Conservation (phyloP, 257 asterid genomes). For the Nemophila menziesii region DNA sequence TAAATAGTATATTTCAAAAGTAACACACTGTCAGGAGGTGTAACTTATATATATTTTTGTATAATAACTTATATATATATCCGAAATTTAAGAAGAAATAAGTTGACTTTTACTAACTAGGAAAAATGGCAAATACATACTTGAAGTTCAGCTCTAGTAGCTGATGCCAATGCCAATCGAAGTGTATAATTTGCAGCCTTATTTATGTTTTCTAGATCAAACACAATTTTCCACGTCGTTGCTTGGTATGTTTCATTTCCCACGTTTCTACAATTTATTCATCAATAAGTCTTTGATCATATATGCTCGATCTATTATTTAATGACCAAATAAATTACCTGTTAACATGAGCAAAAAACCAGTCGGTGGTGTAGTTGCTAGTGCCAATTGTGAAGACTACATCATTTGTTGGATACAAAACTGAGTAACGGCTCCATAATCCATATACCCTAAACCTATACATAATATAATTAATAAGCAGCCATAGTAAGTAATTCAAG, state of each 20-base stretch:
- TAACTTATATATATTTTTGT: too few species aligned
- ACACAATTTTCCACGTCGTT: constrained; percentile 55
- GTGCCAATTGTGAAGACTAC: constrained; percentile 15
- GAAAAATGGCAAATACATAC: too few species aligned
- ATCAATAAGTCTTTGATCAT: too few species aligned
- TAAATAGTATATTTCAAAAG: too few species aligned
- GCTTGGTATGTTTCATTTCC: constrained; percentile 13
- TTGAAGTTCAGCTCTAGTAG: constrained; percentile 35
- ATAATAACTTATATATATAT: too few species aligned
- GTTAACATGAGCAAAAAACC: constrained; percentile 33
- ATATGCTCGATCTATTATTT: too few species aligned
- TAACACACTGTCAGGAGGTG: too few species aligned
- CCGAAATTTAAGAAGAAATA: too few species aligned
- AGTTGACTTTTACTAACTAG: too few species aligned
- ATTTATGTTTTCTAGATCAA: constrained; percentile 22
- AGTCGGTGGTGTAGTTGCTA: constrained; percentile 19
- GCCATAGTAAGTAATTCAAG: not conserved
- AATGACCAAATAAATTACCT: constrained; percentile 1
- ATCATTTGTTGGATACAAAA: constrained; percentile 20
- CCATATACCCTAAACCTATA: constrained; percentile 24
- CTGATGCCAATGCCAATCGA: constrained; percentile 61
- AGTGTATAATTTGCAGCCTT: constrained; percentile 29
- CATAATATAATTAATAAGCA: not conserved
- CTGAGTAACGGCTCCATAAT: constrained; percentile 23
- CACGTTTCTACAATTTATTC: constrained; percentile 22